Base-by-base conservation (phyloP, 2,329 filamentous ascomycete species). In the Penicillium corylophilum region DNA sequence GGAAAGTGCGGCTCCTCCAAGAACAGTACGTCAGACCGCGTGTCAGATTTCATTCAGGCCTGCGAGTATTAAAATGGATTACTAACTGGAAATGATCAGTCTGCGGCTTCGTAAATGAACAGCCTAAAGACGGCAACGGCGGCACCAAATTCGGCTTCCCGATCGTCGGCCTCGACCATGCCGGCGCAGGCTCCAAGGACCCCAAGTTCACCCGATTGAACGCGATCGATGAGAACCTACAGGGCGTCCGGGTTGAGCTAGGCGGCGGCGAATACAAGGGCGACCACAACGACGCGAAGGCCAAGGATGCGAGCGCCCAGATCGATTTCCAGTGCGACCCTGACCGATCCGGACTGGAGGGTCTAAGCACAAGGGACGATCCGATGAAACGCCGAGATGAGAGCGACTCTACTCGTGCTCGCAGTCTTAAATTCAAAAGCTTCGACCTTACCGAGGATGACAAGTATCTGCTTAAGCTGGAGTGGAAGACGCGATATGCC, bases 401-500 rank as follows among this genome's bases (percentile, higher is more conserved):
- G 71, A 64, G 31, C 44, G 57, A 7, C 62, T 48, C 7, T 54
- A 65, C 35, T 10, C 57, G 60, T 26, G 64, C 64, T 9, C 81
- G 85, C 61, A 88, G 88, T 56, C 77, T 97, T 54, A 77, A 87
- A 53, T 95, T 91, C 74, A 79, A 89, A 53, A 84, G 86, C 63
- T 96, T 94, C 71, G 82, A 62, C 2, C 63, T 84, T 46, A 79
- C 80, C 18, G 82, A 81, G 48, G 77, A 84, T 33, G 75, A 80
- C 23, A 71, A 78, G 1, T 82, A 84, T 53, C 82, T 90, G 10
- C 73, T 97, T 57, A 83, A 85, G 48, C 71, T 97, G 65, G 86
- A 88, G 31, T 99, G 93, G 93, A 78, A 82, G 67, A 96, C 93
- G 13, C 90, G 93, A 71, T 86, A 90, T 67, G 93, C 90, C 0